Evolutionary conservation across 805 yeast species (phyloP).

Genomic region (Maudiozyma bulderi): DNA sequence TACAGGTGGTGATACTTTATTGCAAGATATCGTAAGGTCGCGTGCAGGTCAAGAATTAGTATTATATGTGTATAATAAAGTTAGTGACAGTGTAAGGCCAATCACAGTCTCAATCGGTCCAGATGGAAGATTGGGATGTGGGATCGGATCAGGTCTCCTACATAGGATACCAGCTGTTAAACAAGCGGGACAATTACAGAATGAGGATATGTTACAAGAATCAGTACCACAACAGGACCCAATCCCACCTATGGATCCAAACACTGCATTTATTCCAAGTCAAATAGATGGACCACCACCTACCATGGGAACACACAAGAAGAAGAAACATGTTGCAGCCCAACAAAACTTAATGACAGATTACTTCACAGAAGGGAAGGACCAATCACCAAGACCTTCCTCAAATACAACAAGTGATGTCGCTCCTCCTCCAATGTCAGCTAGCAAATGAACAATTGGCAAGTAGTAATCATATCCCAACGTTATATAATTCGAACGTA

Average conservation of each 20-base stretch:
- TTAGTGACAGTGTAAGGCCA: constrained; percentile 76
- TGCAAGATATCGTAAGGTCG: constrained; percentile 56
- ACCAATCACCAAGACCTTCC: constrained; percentile 9
- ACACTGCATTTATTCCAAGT: constrained; percentile 14
- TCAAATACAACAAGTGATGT: neutral
- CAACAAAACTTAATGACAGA: constrained; percentile 15
- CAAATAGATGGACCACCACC: constrained; percentile 8
- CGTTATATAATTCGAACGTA: too few relatives aligned
- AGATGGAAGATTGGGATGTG: constrained; percentile 79
- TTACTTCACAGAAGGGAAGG: constrained; percentile 28
- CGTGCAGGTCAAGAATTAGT: constrained; percentile 38
- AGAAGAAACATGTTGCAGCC: constrained; percentile 7
- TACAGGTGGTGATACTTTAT: constrained; percentile 76
- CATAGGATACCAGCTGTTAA: constrained; percentile 65
- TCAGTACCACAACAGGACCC: neutral
- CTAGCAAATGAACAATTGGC: neutral
- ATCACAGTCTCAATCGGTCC: constrained; percentile 81
- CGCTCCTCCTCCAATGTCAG: constrained; percentile 9
- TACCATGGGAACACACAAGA: constrained; percentile 7
- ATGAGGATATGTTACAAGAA: neutral
- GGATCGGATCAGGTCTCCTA: constrained; percentile 85
- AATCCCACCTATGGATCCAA: constrained; percentile 4
- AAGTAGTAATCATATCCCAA: too few relatives aligned
- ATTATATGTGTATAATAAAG: constrained; percentile 78
- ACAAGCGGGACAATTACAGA: neutral